Evolutionary conservation across 805 yeast genomes (phyloP).

Genomic region (Debaryomyces hansenii): DNA sequence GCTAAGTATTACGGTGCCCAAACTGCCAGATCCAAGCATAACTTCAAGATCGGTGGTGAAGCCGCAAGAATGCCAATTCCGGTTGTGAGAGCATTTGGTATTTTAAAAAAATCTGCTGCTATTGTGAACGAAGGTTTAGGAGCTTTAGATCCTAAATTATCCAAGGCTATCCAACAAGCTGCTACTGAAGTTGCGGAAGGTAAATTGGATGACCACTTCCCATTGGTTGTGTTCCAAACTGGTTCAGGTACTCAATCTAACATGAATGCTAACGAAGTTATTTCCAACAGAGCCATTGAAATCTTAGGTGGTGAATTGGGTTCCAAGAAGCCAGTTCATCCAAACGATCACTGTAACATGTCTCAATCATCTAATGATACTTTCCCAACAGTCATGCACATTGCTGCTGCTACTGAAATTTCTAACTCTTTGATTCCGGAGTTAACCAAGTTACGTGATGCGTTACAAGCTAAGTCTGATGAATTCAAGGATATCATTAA

Average conservation of each 20-base stretch:
- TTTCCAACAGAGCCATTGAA: conserved; percentile 97
- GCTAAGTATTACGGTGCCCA: conserved; percentile 98
- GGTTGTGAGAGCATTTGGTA: conserved; percentile 86
- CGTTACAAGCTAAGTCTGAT: conserved; percentile 73
- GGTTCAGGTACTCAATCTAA: conserved; percentile 98
- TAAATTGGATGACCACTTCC: conserved; percentile 90
- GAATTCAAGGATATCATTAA: conserved; percentile 90
- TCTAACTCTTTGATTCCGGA: conserved; percentile 75
- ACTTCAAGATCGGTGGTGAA: conserved; percentile 94
- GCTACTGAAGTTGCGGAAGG: conserved; percentile 96
- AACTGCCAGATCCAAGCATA: conserved; percentile 88
- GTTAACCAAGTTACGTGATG: conserved; percentile 69
- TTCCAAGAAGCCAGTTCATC: conserved; percentile 92
- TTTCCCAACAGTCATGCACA: conserved; percentile 99
- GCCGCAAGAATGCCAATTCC: conserved; percentile 92
- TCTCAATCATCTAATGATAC: conserved; percentile 99
- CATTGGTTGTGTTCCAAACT: conserved; percentile 97
- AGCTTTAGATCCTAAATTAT: conserved; percentile 73
- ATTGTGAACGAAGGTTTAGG: conserved; percentile 84
- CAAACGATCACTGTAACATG: conserved; percentile 98
- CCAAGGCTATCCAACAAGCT: conserved; percentile 85
- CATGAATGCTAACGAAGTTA: conserved; percentile 99
- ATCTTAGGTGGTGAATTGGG: conserved; percentile 90
- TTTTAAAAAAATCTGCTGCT: conserved; percentile 93
- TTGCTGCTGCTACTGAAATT: conserved; percentile 94